Evolutionary conservation across 352 stramenopile genomes (phyloP).

Genomic region (Pythium phragmitis): DNA sequence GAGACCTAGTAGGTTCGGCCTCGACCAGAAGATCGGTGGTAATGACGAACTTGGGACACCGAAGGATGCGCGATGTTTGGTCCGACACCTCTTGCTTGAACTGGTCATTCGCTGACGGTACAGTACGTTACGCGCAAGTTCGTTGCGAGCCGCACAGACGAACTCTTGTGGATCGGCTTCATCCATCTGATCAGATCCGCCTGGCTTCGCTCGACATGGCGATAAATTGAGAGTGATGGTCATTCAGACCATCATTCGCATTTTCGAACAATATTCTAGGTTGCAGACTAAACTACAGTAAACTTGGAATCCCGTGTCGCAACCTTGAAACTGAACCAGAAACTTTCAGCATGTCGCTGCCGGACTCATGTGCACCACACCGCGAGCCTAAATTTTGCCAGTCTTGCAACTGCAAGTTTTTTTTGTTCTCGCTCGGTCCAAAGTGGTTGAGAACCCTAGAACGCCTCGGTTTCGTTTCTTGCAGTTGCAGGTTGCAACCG

Average conservation of each 20-base stretch:
- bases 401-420: background rate
- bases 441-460: background rate
- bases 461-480: no score
- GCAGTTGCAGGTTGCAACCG: no score
- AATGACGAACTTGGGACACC: background rate
- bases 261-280: background rate
- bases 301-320: background rate
- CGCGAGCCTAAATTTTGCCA: background rate
- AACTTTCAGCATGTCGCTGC: background rate
- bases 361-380: background rate
- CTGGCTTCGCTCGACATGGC: constrained; percentile 1
- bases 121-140: constrained; percentile 8
- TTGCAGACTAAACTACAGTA: background rate
- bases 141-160: background rate
- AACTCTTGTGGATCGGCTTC: background rate
- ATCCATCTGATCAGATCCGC: background rate
- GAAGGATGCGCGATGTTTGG: background rate
- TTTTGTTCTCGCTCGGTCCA: background rate
- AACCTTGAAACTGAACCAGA: constrained; percentile 3
- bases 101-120: background rate
- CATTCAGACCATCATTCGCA: constrained; percentile 29
- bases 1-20: background rate
- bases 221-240: constrained; percentile 13
- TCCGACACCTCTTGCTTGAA: background rate
- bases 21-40: background rate